phyloP scores from a whole-genome alignment of 2,329 filamentous ascomycete genomes.

The Zarea fungicola region DNA sequence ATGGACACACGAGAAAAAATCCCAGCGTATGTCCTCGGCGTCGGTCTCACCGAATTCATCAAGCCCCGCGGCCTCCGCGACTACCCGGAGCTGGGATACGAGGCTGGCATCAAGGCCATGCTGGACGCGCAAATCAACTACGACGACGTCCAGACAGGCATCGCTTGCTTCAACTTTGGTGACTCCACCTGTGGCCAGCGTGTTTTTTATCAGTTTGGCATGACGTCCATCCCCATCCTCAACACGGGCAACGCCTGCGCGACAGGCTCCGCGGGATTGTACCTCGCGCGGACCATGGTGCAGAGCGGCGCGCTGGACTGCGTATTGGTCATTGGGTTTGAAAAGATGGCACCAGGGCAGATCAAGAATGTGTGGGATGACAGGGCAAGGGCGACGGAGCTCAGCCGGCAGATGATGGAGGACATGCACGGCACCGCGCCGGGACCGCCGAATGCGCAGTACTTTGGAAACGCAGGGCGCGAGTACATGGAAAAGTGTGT shows the following conservation, averaged over 20 bases:
- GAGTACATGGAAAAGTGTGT: slow-evolving; percentile 92
- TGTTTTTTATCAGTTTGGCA: slow-evolving; percentile 98
- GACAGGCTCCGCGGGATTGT: slow-evolving; percentile 83
- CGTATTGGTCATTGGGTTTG: slow-evolving; percentile 87
- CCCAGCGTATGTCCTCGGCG: slow-evolving; percentile 78
- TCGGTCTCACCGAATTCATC: slow-evolving; percentile 99
- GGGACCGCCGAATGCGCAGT: slow-evolving; percentile 79
- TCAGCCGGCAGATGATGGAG: slow-evolving; percentile 71
- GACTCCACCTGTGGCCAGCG: slow-evolving; percentile 93
- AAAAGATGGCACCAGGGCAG: slow-evolving; percentile 93
- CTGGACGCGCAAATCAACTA: slow-evolving; percentile 89
- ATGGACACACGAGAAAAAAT: not conserved
- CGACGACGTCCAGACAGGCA: slow-evolving; percentile 88
- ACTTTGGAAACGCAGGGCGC: slow-evolving; percentile 89
- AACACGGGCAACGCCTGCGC: slow-evolving; percentile 99
- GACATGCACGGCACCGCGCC: slow-evolving; percentile 75
- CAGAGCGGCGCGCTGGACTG: slow-evolving; percentile 77
- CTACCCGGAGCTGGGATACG: slow-evolving; percentile 90
- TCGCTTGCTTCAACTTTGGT: slow-evolving; percentile 96
- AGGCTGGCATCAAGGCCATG: slow-evolving; percentile 85
- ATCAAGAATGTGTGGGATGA: slow-evolving; percentile 81
- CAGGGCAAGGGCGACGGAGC: slow-evolving; percentile 70
- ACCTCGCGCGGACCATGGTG: slow-evolving; percentile 76
- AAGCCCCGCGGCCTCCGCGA: slow-evolving; percentile 91
- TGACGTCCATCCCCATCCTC: slow-evolving; percentile 93